Evolutionary conservation across 2,329 filamentous ascomycete genomes (phyloP), one percentile per base, ranked within the genome.

Genomic region (Raffaelea albimanens): DNA sequence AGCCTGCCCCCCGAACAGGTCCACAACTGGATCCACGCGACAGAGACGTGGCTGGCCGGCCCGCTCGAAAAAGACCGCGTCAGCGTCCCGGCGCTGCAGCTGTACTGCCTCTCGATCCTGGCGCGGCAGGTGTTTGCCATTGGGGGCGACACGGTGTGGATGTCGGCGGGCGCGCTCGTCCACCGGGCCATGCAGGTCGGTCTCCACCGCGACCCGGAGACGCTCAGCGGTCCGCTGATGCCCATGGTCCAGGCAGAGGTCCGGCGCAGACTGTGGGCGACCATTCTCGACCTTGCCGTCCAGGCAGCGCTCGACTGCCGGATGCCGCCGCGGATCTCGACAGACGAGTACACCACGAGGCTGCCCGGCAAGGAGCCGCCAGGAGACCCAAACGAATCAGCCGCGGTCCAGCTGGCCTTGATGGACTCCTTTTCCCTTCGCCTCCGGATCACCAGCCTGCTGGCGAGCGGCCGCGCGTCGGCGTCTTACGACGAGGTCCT

Each of bases 151-250:
- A 53, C 67, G 5, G 59, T 65, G 0, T 72, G 68, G 68, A 60
- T 64, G 40, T 67, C 67, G 3, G 59, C 58, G 31, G 68, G 69
- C 0, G 65, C 66, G 0, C 61, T 72, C 0, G 46, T 70, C 10
- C 62, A 67, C 40, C 56, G 48, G n/a, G 67, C 67, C 9, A 70
- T 71, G 66, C 63, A 69, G 43, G 63, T 70, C n/a, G 67, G 67
- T 3, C 50, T 72, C 5, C 66, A 72, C 51, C 65, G 66, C 11
- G 68, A 72, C 40, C 68, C 69, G 0, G 61, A 59, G 36, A 53
- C 64, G 44, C 58, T 70, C 4, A 9, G 16, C 9, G 31, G 31
- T 16, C 63, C 62, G 1, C 20, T 46, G 7, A 64, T 68, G 59
- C 51, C 62, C 0, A 10, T 60, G 0, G 46, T 70, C 2, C 59